These are phyloP conservation scores for Filobasidium wieringae DNA, from an alignment of 768 basidiomycete genomes.

Conservation along the genomic window DNA sequence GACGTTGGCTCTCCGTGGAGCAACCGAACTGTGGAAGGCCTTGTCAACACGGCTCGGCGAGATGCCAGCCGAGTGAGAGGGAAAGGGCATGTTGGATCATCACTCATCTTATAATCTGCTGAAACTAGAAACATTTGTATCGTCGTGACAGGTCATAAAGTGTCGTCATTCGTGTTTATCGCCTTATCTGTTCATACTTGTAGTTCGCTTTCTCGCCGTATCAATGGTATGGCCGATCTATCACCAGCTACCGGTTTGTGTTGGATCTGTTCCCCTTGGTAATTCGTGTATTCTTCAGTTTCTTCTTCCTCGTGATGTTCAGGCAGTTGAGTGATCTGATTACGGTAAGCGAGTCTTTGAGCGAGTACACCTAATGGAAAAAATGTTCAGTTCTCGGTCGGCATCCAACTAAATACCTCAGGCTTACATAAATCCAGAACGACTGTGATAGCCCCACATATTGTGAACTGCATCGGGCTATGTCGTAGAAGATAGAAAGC, in stretches of 20 bases:
- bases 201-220: too few relatives aligned
- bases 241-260: too few relatives aligned
- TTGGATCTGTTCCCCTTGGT: too few relatives aligned
- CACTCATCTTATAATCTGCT: neutral
- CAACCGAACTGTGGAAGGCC: constrained; percentile 61
- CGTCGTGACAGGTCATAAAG: neutral
- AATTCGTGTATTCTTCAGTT: too few relatives aligned
- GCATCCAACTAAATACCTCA: too few relatives aligned
- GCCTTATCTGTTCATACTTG: too few relatives aligned
- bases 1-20: constrained; percentile 52
- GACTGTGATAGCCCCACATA: constrained; percentile 34
- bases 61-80: constrained; percentile 70
- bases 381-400: neutral
- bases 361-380: constrained; percentile 20
- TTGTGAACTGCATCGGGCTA: constrained; percentile 33
- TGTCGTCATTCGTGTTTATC: too few relatives aligned
- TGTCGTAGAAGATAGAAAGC: constrained; percentile 33
- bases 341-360: constrained; percentile 22
- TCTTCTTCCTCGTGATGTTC: too few relatives aligned
- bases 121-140: neutral
- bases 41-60: constrained; percentile 56
- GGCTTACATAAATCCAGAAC: constrained; percentile 30
- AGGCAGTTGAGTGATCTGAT: too few relatives aligned
- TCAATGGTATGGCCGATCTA: too few relatives aligned
- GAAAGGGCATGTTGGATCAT: too few relatives aligned